Base-by-base conservation (phyloP, 2,329 filamentous ascomycete species). In the Massarina eburnea region DNA sequence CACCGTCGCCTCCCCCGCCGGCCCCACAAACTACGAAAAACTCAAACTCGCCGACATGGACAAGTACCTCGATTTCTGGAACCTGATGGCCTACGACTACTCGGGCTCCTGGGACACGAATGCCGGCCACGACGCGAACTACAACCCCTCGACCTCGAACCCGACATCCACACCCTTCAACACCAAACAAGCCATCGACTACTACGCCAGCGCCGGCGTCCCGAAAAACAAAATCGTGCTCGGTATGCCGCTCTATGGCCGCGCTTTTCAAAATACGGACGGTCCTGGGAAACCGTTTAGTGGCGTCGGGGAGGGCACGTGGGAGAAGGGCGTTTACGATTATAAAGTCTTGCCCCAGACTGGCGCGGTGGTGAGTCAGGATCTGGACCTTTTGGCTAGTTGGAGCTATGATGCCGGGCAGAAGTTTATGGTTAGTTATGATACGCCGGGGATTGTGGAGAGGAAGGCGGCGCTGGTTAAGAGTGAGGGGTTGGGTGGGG, bases 81-180 rank as follows among this genome's bases (percentile, higher is more conserved):
- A 80, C 54, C 71, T 91, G 33, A 95, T 95, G 90, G 87, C 88
- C 1, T 95, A 95, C 71, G 90, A 95, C 71, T 95, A 84, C 48
- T 57, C 68, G 10, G 68, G 68, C 8, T 64, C 61, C 1, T 70
- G 67, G 66, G 64, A 69, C 50, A 38, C 54, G 3, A 52, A 54
- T 20, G 53, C 68, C 3, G 67, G 67, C 15, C 66, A 70, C 43
- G 49, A 64, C 22, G 66, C 67, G 8, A 70, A 69, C 52, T 60
- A 48, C 43, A 40, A 61, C 22, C 44, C 56, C 0, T 68, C 65
- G 2, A 38, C 49, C 3, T 43, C 15, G 32, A 64, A 66, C 46
- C 59, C 64, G 1, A 33, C 29, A 32, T 59, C 55, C 53, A 71
- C 68, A 1, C 67, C 65, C 2, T 70, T 63, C 47, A 68, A 62